These are phyloP conservation scores for Leccinum fallax DNA, from an alignment of 1,284 basidiomycete species.

Conservation along the genomic window DNA sequence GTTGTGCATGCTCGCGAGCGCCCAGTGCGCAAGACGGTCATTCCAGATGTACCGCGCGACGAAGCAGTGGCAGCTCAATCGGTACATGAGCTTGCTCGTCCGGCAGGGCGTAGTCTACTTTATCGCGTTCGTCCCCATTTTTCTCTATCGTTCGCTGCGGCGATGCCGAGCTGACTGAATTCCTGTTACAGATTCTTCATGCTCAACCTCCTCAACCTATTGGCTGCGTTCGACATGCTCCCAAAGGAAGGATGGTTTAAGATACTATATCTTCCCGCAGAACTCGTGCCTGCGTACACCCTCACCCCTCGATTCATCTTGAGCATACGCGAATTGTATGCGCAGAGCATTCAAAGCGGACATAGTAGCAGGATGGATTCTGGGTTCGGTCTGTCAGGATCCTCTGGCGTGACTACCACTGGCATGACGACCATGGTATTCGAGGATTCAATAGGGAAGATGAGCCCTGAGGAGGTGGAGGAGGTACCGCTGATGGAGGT, in stretches of 20 bases:
- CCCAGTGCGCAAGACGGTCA: not conserved
- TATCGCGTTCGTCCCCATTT: not conserved
- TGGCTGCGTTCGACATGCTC: not conserved
- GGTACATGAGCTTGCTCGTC: not conserved
- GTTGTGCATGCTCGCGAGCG: not conserved
- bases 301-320: not conserved
- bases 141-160: not conserved
- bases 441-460: not conserved
- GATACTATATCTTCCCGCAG: not conserved
- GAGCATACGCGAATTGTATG: not conserved
- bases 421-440: not conserved
- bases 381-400: not conserved
- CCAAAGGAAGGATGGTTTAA: not conserved
- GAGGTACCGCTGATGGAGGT: not conserved
- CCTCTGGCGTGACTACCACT: not conserved
- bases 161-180: not conserved
- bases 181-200: not conserved
- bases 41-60: not conserved
- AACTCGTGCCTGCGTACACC: not conserved
- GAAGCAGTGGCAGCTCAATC: not conserved
- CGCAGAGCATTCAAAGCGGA: not conserved
- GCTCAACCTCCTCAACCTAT: not conserved
- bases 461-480: not conserved
- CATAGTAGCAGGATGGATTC: not conserved
- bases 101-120: not conserved